Base-by-base conservation (phyloP, 208 protist species). In the Crithidia sp. region DNA sequence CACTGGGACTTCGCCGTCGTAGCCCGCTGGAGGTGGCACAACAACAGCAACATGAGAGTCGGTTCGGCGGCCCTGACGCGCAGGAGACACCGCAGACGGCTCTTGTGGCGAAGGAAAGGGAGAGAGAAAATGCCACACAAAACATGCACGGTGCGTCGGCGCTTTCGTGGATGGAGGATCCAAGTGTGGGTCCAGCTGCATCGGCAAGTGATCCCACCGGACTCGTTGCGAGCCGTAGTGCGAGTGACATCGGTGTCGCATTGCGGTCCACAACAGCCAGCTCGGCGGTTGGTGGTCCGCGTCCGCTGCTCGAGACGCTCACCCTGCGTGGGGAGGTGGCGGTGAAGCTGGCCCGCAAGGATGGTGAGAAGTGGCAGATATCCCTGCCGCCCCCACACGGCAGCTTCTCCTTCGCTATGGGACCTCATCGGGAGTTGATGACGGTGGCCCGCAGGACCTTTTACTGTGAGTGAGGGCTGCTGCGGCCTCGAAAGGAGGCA, bases 1-100 rank as follows among this genome's bases (percentile, higher is more conserved):
- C 83, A 2, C 82, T 92, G 3, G 81, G 81, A 12, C 49, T 92
- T 41, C 83, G 87, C 17, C 77, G 75, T 17, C 74, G 76, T 6
- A 63, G 62, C 12, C 68, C 71, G 10, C 45, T 53, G 6, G 63
- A 81, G 68, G 56, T 60, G 68, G 39, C 62, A 1, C 45, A 40
- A 13, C 16, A 63, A 9, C 12, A 55, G 13, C 16, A 47, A 8
- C 9, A 28, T 28, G 28, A 28, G 28, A 28, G 28, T 28, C 28
- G 36, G 7, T 16, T 14, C 5, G 67, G 14, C 17, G 56, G 14
- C 3, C 56, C 58, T 55, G 57, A 5, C n/a, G 10, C 52, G 36
- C 13, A 3, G 8, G 43, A 62, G 6, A 4, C 44, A n/a, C 39
- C 43, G 13, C 6, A 8, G 19, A 69, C 17, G 17, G 10, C 54